Evolutionary conservation across 2,329 filamentous ascomycete species (phyloP).

Genomic region (Fusarium verrucosum): DNA sequence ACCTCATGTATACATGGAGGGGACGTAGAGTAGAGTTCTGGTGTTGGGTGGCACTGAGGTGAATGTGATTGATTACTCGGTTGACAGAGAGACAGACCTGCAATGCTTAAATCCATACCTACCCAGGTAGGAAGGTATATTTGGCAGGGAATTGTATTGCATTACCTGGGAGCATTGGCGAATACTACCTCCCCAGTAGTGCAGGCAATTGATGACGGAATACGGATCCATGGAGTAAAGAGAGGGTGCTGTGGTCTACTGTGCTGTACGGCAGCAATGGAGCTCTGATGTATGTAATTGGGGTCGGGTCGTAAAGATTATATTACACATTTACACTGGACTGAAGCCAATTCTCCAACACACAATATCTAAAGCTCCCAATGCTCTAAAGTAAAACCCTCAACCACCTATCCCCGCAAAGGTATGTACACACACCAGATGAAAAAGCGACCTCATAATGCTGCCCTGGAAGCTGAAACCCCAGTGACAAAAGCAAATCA

Average conservation of each 20-base stretch:
- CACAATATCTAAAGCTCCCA: conserved; percentile 16
- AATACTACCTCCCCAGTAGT: conserved; percentile 9
- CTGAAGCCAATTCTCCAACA: conserved; percentile 25
- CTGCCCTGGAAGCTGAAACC: not conserved
- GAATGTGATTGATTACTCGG: not conserved
- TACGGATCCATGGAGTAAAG: conserved; percentile 12
- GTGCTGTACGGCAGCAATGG: conserved; percentile 1
- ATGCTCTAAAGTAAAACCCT: too few species aligned
- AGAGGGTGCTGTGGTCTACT: conserved; percentile 19
- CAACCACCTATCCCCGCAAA: conserved; percentile 20
- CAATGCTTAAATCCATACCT: not conserved
- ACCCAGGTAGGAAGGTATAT: too few species aligned
- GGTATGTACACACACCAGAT: not conserved
- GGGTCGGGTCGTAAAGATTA: conserved; percentile 10
- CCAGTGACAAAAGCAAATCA: conserved; percentile 19
- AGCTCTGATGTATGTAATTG: conserved; percentile 30
- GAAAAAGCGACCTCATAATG: conserved; percentile 14
- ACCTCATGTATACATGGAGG: too few species aligned
- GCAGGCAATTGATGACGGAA: conserved; percentile 27
- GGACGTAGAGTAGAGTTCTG: conserved; percentile 19
- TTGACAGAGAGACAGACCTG: not conserved
- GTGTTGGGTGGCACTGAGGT: not conserved
- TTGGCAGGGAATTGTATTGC: not conserved
- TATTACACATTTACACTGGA: conserved; percentile 5
- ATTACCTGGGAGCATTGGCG: not conserved